Conservation (phyloP, 2,329 filamentous ascomycete genomes). For the Apiospora pterosperma region DNA sequence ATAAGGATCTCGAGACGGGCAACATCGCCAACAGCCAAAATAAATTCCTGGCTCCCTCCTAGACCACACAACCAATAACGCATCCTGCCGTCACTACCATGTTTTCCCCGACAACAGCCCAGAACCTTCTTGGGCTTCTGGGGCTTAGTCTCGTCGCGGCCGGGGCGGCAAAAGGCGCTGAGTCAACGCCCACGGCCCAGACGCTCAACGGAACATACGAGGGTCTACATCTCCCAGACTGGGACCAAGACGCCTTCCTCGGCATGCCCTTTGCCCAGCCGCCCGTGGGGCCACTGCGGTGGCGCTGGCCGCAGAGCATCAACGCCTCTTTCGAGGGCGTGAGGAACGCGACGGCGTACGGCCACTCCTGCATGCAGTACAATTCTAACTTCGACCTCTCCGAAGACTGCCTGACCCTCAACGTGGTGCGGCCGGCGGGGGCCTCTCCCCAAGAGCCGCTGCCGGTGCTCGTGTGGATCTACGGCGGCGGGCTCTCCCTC, state of each 20-base stretch:
- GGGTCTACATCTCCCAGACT: constrained; percentile 28
- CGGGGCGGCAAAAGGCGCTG: no score
- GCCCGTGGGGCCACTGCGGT: constrained; percentile 32
- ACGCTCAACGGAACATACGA: constrained; percentile 31
- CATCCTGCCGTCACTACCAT: neutral
- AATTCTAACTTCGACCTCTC: constrained; percentile 37
- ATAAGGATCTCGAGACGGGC: neutral
- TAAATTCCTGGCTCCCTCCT: neutral
- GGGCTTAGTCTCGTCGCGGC: neutral
- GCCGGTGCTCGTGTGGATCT: constrained; percentile 43
- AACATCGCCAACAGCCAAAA: neutral
- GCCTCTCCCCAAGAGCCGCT: constrained; percentile 34
- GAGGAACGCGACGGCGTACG: constrained; percentile 38
- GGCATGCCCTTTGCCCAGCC: constrained; percentile 38
- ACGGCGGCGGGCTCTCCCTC: constrained; percentile 42
- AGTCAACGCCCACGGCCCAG: neutral
- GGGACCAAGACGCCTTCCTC: constrained; percentile 38
- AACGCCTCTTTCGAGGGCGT: constrained; percentile 35
- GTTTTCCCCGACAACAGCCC: neutral
- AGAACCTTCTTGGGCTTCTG: neutral
- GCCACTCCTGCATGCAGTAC: constrained; percentile 45
- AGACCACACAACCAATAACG: no score
- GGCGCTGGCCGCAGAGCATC: constrained; percentile 32
- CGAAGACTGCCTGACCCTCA: constrained; percentile 45
- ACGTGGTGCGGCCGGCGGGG: constrained; percentile 37